These are phyloP conservation scores for Luvunga scandens DNA, from an alignment of 345 rosid species.

Conservation along the genomic window DNA sequence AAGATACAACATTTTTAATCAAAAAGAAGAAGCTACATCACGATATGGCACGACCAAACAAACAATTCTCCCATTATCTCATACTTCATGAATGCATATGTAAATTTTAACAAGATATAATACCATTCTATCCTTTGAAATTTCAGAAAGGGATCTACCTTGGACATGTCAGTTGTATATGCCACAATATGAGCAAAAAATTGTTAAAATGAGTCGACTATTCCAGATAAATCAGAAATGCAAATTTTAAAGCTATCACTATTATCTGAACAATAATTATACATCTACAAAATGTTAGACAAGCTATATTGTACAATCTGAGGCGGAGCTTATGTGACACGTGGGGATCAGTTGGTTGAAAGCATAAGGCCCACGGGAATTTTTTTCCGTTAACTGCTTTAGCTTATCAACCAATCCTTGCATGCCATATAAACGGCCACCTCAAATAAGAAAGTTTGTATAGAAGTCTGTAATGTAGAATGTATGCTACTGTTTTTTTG, in stretches of 20 bases:
- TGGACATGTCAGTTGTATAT: background rate
- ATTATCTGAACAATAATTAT: background rate
- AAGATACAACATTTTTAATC: background rate
- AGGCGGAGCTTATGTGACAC: too few species aligned
- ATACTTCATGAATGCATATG: background rate
- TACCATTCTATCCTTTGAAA: background rate
- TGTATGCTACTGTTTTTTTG: too few species aligned
- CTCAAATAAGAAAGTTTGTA: too few species aligned
- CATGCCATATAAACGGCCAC: too few species aligned
- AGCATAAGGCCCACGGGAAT: too few species aligned
- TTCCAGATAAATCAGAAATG: background rate
- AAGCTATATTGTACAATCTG: too few species aligned
- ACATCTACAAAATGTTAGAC: too few species aligned
- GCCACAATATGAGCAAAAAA: background rate
- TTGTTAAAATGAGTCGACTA: background rate
- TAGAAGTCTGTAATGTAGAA: too few species aligned
- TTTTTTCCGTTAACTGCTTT: too few species aligned
- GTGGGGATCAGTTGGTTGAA: too few species aligned
- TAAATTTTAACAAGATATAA: background rate
- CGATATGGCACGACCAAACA: background rate
- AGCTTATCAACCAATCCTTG: too few species aligned
- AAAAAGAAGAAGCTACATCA: background rate
- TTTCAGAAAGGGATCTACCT: background rate
- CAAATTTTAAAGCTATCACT: background rate
- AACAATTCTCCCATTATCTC: background rate